Conservation (phyloP, 176 grass and related monocot genomes). For the Saccharum officinarum region DNA sequence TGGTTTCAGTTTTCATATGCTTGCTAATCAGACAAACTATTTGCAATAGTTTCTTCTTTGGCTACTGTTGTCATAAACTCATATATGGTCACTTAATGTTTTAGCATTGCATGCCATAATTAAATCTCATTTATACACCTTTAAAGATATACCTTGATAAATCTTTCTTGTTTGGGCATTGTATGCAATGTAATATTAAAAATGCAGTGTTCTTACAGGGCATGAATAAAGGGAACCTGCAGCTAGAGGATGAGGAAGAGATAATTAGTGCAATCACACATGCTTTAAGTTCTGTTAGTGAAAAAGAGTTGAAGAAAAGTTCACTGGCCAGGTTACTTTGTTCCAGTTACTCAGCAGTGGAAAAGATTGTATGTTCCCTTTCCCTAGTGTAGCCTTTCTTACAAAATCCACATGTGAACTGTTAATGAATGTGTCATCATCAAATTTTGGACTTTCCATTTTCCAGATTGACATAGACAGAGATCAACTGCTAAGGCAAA, state of each 20-base stretch:
- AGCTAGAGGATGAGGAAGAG: slow-evolving; percentile 83
- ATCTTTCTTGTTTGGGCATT: neutral
- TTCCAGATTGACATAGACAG: slow-evolving; percentile 68
- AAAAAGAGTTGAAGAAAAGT: slow-evolving; percentile 76
- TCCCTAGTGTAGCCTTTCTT: slow-evolving; percentile 15
- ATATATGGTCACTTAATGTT: neutral
- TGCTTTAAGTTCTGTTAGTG: slow-evolving; percentile 60
- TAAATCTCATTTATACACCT: neutral
- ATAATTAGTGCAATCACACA: slow-evolving; percentile 79
- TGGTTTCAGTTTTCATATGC: slow-evolving; percentile 5
- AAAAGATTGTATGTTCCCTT: slow-evolving; percentile 80
- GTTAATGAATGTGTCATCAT: neutral
- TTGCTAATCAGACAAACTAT: neutral
- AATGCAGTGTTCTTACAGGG: slow-evolving; percentile 54
- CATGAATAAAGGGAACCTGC: slow-evolving; percentile 67
- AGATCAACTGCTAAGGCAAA: slow-evolving; percentile 65
- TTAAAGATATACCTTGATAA: neutral
- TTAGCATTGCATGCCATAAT: neutral
- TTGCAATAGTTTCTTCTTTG: neutral
- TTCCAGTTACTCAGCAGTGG: slow-evolving; percentile 69
- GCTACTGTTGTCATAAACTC: neutral
- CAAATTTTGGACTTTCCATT: slow-evolving; percentile 11
- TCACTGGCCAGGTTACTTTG: slow-evolving; percentile 77
- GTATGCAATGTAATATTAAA: slow-evolving; percentile 40
- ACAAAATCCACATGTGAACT: neutral